phyloP scores from a whole-genome alignment of 371 early-diverging fungal genomes.

The Lichtheimia corymbifera region DNA sequence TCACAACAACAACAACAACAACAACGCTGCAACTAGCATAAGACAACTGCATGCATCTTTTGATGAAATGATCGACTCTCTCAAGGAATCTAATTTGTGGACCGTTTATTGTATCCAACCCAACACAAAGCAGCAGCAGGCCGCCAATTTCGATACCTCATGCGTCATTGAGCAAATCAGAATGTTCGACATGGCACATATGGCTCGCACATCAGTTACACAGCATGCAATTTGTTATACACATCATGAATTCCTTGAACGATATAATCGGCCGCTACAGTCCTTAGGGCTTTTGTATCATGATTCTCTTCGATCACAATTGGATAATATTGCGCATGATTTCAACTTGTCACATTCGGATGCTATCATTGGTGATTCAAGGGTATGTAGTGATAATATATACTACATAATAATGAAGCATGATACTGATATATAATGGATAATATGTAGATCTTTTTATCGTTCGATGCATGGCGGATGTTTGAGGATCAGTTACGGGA shows the following conservation, averaged over 20 bases:
- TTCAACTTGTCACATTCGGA: constrained; percentile 68
- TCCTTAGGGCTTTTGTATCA: constrained; percentile 42
- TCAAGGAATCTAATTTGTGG: constrained; percentile 86
- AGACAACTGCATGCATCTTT: constrained; percentile 63
- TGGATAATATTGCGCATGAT: constrained; percentile 56
- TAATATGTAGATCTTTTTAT: constrained; percentile 68
- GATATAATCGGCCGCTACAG: constrained; percentile 58
- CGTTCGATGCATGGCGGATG: constrained; percentile 69
- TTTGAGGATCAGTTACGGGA: constrained; percentile 67
- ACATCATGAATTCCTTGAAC: constrained; percentile 67
- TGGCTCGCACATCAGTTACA: constrained; percentile 48
- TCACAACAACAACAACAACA: background rate
- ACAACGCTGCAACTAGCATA: constrained; percentile 4
- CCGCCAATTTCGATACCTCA: constrained; percentile 55
- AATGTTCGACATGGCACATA: constrained; percentile 45
- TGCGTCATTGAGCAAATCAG: constrained; percentile 63
- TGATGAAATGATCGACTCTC: constrained; percentile 74
- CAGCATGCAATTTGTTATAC: constrained; percentile 58
- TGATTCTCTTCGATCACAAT: constrained; percentile 44
- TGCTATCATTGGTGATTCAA: constrained; percentile 68
- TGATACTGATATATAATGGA: background rate
- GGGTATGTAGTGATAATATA: constrained; percentile 23
- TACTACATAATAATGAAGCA: no score
- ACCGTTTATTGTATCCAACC: constrained; percentile 79
- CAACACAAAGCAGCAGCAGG: constrained; percentile 55